phyloP scores from a whole-genome alignment of 2,329 filamentous ascomycete genomes.

The Stylonectria norvegica region DNA sequence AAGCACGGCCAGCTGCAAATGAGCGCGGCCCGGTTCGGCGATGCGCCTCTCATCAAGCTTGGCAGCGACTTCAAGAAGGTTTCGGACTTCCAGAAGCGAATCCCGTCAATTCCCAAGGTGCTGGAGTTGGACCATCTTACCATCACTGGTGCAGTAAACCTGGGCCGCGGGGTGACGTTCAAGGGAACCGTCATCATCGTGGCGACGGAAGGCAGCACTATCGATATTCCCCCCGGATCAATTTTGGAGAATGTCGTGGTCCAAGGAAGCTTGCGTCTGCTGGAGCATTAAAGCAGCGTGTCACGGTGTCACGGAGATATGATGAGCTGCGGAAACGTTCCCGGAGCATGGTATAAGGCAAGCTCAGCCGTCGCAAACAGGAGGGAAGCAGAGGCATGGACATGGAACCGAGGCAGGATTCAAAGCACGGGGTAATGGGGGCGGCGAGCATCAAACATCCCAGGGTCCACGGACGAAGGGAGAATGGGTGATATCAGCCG shows the following conservation, averaged over 20 bases:
- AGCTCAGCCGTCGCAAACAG: no score
- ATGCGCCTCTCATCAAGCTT: constrained; percentile 97
- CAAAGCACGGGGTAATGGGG: no score
- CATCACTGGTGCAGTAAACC: constrained; percentile 95
- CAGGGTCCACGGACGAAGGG: neutral
- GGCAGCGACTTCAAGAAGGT: constrained; percentile 99
- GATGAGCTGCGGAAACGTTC: no score
- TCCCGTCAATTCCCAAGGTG: constrained; percentile 84
- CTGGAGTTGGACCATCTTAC: constrained; percentile 92
- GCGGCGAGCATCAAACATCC: neutral
- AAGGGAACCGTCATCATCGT: constrained; percentile 99
- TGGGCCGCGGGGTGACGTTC: constrained; percentile 89
- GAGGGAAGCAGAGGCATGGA: no score
- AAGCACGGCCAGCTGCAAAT: constrained; percentile 98
- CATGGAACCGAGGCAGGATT: no score
- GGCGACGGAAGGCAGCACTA: constrained; percentile 94
- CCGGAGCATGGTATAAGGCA: no score
- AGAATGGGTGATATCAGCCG: neutral
- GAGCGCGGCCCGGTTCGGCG: constrained; percentile 93
- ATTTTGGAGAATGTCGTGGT: constrained; percentile 99
- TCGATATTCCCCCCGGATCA: constrained; percentile 93
- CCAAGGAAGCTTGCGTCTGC: constrained; percentile 82
- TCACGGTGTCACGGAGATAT: neutral
- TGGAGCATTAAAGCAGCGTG: constrained; percentile 54
- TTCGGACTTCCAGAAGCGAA: constrained; percentile 88